Conservation (phyloP, 2,329 filamentous ascomycete species). For the Rasamsonia emersonii region DNA sequence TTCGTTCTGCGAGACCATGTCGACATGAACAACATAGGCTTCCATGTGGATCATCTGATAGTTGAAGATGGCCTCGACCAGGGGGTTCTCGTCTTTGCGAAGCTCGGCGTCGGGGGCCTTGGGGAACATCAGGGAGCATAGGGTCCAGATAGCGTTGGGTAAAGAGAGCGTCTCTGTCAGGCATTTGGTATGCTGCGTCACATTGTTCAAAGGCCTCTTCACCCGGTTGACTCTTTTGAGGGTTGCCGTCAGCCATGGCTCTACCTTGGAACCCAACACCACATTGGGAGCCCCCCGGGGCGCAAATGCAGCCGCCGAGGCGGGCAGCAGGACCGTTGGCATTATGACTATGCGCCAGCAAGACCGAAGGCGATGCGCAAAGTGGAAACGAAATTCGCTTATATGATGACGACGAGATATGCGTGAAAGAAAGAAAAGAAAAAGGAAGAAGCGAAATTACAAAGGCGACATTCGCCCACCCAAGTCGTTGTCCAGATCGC, state of each 20-base stretch:
- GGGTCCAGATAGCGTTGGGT: conserved; percentile 83
- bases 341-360: conserved; percentile 57
- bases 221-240: conserved; percentile 94
- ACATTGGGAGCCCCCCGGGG: conserved; percentile 90
- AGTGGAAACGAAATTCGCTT: conserved; percentile 12
- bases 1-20: conserved; percentile 96
- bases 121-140: conserved; percentile 85
- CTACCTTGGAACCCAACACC: conserved; percentile 82
- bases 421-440: conserved; percentile 29
- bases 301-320: conserved; percentile 92
- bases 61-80: conserved; percentile 83
- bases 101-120: conserved; percentile 82
- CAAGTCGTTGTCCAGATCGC: conserved; percentile 9
- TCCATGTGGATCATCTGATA: conserved; percentile 89
- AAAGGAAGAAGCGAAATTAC: conserved; percentile 20
- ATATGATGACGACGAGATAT: conserved; percentile 41
- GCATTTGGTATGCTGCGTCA: conserved; percentile 90
- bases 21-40: conserved; percentile 96
- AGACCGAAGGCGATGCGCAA: conserved; percentile 43
- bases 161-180: conserved; percentile 90
- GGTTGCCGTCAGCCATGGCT: conserved; percentile 93
- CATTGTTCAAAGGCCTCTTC: conserved; percentile 94
- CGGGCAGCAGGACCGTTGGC: conserved; percentile 88
- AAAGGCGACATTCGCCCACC: conserved; percentile 33
- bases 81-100: conserved; percentile 68